These are phyloP conservation scores for Camellia oleifera DNA, from an alignment of 179 eudicot genomes.

Conservation along the genomic window DNA sequence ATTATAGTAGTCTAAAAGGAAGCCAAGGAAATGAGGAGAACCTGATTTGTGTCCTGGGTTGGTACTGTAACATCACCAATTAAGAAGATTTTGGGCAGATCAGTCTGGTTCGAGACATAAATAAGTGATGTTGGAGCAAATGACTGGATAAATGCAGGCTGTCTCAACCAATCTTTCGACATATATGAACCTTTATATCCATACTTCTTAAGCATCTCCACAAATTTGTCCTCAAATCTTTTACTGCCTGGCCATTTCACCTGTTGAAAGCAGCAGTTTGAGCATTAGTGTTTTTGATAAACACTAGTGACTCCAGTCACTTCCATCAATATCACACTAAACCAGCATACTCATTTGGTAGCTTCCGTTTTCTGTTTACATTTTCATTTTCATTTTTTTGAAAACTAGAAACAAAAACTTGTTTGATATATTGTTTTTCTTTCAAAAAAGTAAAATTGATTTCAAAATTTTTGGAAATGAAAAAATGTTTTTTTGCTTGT, in stretches of 20 bases:
- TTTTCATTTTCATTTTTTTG: too few relatives aligned
- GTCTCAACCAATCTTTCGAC: slow-evolving; percentile 83
- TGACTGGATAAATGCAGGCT: slow-evolving; percentile 92
- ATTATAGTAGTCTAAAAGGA: background rate
- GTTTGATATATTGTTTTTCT: too few relatives aligned
- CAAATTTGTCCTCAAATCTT: slow-evolving; percentile 77
- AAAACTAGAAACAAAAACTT: too few relatives aligned
- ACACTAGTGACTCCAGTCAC: background rate
- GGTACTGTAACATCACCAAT: slow-evolving; percentile 60
- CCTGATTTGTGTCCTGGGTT: slow-evolving; percentile 98
- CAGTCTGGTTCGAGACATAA: slow-evolving; percentile 71
- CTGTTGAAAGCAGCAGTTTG: slow-evolving; percentile 36
- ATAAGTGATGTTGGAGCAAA: slow-evolving; percentile 92
- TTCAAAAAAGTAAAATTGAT: too few relatives aligned
- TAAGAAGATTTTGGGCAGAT: slow-evolving; percentile 82
- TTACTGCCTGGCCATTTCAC: slow-evolving; percentile 88
- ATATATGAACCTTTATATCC: slow-evolving; percentile 83
- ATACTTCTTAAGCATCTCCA: slow-evolving; percentile 72
- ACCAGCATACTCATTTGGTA: too few relatives aligned
- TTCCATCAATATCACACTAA: background rate
- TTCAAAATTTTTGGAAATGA: too few relatives aligned
- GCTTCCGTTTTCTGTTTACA: too few relatives aligned
- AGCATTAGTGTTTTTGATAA: background rate
- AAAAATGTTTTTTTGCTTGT: too few relatives aligned
- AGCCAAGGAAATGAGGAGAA: slow-evolving; percentile 16